Conservation (phyloP, 148 eudicot species). For the Camellia sinensis region DNA sequence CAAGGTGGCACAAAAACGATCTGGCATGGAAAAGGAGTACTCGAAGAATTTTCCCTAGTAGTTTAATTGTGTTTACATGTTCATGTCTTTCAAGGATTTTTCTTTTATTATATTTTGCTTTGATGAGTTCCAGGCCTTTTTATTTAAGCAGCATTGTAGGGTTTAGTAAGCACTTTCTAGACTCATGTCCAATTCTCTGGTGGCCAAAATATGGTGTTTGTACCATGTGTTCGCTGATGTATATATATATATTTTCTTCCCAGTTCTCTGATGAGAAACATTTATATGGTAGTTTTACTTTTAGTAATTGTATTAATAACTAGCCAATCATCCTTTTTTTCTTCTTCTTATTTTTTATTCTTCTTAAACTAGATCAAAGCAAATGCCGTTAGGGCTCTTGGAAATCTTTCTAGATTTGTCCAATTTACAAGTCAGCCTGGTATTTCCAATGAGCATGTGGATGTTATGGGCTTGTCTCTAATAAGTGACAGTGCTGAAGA, state of each 20-base stretch:
- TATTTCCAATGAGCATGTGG: constrained; percentile 19
- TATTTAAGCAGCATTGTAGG: background rate
- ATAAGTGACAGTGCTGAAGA: constrained; percentile 17
- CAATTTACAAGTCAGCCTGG: constrained; percentile 37
- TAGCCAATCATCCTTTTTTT: background rate
- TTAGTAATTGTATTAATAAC: background rate
- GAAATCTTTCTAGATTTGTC: constrained; percentile 76
- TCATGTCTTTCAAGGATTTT: no score
- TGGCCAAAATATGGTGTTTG: background rate
- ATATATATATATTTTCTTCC: background rate
- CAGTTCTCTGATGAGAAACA: background rate
- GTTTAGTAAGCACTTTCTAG: background rate
- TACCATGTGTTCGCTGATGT: no score
- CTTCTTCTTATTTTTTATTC: background rate
- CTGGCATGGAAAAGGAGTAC: background rate
- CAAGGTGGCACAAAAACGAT: background rate
- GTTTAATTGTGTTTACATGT: background rate
- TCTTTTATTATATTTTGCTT: background rate
- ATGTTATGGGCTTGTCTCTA: constrained; percentile 19
- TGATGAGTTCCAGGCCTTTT: background rate
- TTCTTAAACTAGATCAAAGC: constrained; percentile 60
- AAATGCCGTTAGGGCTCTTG: constrained; percentile 96
- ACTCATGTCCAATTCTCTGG: background rate
- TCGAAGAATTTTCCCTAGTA: background rate
- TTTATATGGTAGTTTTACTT: constrained; percentile 13